Conservation (phyloP, 768 basidiomycete genomes). For the Lanmaoa rubissima region DNA sequence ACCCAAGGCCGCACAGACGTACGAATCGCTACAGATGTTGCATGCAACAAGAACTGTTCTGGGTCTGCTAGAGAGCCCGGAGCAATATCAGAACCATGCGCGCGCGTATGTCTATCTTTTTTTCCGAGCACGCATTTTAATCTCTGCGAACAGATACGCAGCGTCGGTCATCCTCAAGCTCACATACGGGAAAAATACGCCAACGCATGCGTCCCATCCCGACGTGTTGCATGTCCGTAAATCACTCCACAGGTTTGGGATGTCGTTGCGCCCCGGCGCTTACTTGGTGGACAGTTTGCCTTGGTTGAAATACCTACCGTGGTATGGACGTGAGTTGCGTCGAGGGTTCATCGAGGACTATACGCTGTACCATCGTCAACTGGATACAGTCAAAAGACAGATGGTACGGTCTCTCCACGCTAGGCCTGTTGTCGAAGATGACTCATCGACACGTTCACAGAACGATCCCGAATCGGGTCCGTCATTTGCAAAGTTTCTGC, state of each 20-base stretch:
- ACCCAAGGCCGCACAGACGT: slow-evolving; percentile 43
- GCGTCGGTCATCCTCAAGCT: slow-evolving; percentile 16
- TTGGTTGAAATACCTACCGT: slow-evolving; percentile 47
- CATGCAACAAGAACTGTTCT: slow-evolving; percentile 21
- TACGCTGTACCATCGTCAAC: slow-evolving; percentile 43
- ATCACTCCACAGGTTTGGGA: slow-evolving; percentile 19
- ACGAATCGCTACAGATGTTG: slow-evolving; percentile 42
- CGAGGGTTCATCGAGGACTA: slow-evolving; percentile 51
- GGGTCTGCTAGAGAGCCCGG: slow-evolving; percentile 10
- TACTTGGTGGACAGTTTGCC: slow-evolving; percentile 36
- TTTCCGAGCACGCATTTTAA: slow-evolving; percentile 20
- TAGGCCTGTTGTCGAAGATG: background rate
- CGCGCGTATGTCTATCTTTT: slow-evolving; percentile 38
- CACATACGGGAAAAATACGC: slow-evolving; percentile 21
- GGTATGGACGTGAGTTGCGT: slow-evolving; percentile 54
- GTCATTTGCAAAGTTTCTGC: slow-evolving; percentile 53
- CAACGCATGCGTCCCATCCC: slow-evolving; percentile 14
- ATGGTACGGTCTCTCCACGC: slow-evolving; percentile 30
- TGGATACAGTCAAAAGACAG: slow-evolving; percentile 41
- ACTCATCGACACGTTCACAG: background rate
- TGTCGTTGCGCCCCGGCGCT: slow-evolving; percentile 29
- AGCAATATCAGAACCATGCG: slow-evolving; percentile 8
- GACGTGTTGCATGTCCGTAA: slow-evolving; percentile 20
- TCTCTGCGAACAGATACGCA: slow-evolving; percentile 10
- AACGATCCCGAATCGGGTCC: slow-evolving; percentile 24